phyloP scores from a whole-genome alignment of 2,329 filamentous ascomycete genomes.

The Talaromyces piceae region DNA sequence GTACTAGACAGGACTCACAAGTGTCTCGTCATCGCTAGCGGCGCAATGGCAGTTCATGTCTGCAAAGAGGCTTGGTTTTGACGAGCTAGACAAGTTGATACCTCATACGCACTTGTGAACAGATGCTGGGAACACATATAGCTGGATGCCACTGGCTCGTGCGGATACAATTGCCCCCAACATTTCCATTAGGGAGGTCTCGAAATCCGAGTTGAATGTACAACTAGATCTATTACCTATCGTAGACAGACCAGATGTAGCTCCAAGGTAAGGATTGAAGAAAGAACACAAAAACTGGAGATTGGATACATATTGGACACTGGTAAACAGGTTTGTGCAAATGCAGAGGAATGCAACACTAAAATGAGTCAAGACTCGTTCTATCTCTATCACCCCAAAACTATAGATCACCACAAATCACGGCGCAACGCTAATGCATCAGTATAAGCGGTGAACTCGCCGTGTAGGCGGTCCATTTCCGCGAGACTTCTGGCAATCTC shows the following conservation, averaged over 20 bases:
- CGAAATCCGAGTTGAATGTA: too few species aligned
- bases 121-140: not conserved
- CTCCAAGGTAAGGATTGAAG: not conserved
- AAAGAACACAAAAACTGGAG: not conserved
- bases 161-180: not conserved
- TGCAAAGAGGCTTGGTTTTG: not conserved
- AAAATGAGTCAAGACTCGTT: not conserved
- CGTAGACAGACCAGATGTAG: too few species aligned
- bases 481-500: conserved; percentile 24
- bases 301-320: too few species aligned
- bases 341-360: not conserved
- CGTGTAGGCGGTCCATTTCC: conserved; percentile 24
- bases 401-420: conserved; percentile 10
- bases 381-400: not conserved
- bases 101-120: not conserved
- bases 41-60: not conserved
- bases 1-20: not conserved
- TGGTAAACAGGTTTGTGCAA: too few species aligned
- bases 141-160: not conserved
- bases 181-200: too few species aligned
- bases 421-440: conserved; percentile 25
- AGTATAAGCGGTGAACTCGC: conserved; percentile 23
- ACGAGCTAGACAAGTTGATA: not conserved
- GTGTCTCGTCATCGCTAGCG: not conserved
- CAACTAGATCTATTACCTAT: too few species aligned